Evolutionary conservation across 257 asterid species (phyloP).

Genomic region (Sherardia arvensis): DNA sequence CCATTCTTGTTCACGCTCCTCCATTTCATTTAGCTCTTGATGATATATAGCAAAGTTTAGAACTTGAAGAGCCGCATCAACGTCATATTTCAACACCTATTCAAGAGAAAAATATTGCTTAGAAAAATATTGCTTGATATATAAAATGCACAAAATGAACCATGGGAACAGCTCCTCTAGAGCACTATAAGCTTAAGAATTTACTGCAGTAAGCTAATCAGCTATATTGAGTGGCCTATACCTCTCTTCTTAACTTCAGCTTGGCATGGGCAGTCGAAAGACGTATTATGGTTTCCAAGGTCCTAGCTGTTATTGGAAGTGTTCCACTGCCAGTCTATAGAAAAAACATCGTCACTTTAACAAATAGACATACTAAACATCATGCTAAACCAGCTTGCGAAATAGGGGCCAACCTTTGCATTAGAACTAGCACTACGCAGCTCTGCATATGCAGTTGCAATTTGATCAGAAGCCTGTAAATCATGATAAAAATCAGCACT

Average conservation of each 20-base stretch:
- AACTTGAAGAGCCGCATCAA: constrained; percentile 86
- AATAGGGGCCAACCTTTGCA: constrained; percentile 50
- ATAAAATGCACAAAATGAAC: background rate
- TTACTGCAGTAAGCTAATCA: background rate
- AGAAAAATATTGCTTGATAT: constrained; percentile 4
- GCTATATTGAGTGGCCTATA: constrained; percentile 12
- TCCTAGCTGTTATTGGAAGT: constrained; percentile 95
- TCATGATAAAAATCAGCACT: constrained; percentile 19
- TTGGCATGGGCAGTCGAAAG: constrained; percentile 97
- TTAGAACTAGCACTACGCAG: constrained; percentile 80
- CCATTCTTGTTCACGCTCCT: constrained; percentile 73
- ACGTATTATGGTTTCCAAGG: constrained; percentile 88
- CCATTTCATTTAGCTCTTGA: constrained; percentile 97
- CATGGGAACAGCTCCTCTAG: constrained; percentile 1
- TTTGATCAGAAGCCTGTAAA: constrained; percentile 83
- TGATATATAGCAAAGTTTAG: constrained; percentile 95
- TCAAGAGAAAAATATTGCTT: constrained; percentile 8
- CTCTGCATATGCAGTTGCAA: constrained; percentile 88
- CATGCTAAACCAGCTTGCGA: constrained; percentile 9
- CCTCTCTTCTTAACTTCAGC: constrained; percentile 82
- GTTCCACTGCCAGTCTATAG: constrained; percentile 76
- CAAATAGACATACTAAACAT: constrained; percentile 8
- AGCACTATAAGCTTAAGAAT: background rate
- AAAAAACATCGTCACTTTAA: constrained; percentile 7
- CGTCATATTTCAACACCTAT: constrained; percentile 78